These are phyloP conservation scores for Lophiotrema nucula DNA, from an alignment of 495 filamentous ascomycete genomes.

Conservation along the genomic window DNA sequence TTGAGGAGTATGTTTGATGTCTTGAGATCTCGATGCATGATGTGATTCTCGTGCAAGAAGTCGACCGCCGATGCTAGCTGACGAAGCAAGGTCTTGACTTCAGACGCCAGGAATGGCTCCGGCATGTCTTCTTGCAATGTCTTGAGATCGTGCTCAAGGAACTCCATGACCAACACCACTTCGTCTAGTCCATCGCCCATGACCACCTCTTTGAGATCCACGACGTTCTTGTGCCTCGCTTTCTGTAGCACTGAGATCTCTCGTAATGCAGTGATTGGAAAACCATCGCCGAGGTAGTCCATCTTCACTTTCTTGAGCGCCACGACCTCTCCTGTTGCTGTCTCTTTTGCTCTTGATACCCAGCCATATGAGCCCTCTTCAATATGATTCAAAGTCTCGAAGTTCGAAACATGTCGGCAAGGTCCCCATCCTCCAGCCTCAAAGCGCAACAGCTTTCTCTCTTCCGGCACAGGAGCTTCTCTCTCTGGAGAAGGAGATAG, in stretches of 20 bases:
- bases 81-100: constrained; percentile 83
- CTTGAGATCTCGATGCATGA: constrained; percentile 94
- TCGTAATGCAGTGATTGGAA: constrained; percentile 87
- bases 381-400: constrained; percentile 91
- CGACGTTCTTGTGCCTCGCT: constrained; percentile 70
- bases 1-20: constrained; percentile 93
- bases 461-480: constrained; percentile 4
- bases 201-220: constrained; percentile 79
- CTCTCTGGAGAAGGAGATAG: constrained; percentile 39
- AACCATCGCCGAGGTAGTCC: constrained; percentile 76
- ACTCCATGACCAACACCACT: constrained; percentile 94
- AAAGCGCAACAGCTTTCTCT: constrained; percentile 65
- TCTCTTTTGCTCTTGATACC: constrained; percentile 83
- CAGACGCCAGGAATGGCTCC: constrained; percentile 89
- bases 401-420: constrained; percentile 82
- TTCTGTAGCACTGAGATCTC: constrained; percentile 76
- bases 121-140: constrained; percentile 89
- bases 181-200: constrained; percentile 77
- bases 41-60: constrained; percentile 87
- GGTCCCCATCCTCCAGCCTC: constrained; percentile 66
- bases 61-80: constrained; percentile 80
- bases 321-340: constrained; percentile 77
- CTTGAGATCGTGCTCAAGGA: constrained; percentile 97
- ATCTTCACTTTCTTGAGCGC: constrained; percentile 95
- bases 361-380: constrained; percentile 96